Base-by-base conservation (phyloP, 768 basidiomycete genomes). In the Udeniomyces megalosporus region DNA sequence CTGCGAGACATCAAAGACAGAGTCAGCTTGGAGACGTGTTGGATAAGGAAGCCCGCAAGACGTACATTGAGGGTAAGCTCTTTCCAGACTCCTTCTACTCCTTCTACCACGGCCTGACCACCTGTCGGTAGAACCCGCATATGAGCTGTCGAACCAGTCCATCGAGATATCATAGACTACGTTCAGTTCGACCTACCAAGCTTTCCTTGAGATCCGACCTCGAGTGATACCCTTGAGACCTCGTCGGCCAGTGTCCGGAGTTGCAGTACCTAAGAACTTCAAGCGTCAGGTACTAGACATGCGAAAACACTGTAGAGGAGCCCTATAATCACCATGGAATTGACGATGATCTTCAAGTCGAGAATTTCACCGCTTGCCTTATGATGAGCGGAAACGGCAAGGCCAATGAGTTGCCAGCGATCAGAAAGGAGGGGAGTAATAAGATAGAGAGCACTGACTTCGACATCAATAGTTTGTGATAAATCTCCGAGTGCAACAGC, bases 11-110 rank as follows among this genome's bases (percentile, higher is more conserved):
- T 2, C 12, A 51, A 28, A 24, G 32, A n/a, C 0, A 15, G 28
- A 28, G 50, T 47, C 24, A 62, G 54, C 14, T 5, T 38, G 7
- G 11, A 10, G 20, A 38, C 42, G 17, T 28, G 17, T 12, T 17
- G 22, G 22, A 38, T 20, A 38, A 2, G 22, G 35, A 14, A 44
- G 45, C 3, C 10, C 52, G 35, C 61, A 11, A 49, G 22, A 42
- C 68, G 72, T 60, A 76, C 67, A 54, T 71, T 75, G 50, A 71
- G 68, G 15, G 86, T 86, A 73, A 87, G 76, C 70, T 88, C 84
- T 79, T 91, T 89, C 90, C 90, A 91, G 78, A 88, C 89, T 58
- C 90, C 90, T 71, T 90, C 84, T 0, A 92, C 90, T 52, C 86
- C 88, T n/a, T 86, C 84, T 0, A 93, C 91, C 61, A 78, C 80